Base-by-base conservation (phyloP, 306 rosid genomes). In the Crataegus laevigata region DNA sequence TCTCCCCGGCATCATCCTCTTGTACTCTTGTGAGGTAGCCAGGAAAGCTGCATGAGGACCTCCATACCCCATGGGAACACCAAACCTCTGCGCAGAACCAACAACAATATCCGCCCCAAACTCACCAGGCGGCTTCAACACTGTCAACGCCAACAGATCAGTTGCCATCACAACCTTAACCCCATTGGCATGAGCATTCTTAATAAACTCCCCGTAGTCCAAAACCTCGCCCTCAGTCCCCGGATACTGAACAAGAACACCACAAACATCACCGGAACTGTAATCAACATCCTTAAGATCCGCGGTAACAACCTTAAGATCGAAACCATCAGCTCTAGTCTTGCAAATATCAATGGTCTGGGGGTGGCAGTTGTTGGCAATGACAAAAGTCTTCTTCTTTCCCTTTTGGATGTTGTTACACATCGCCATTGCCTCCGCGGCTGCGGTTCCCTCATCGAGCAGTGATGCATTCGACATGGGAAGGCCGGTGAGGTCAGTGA, bases 391-490 rank as follows among this genome's bases (percentile, higher is more conserved):
- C 78, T 96, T 96, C 82, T 89, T 92, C 93, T 96, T 96, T 40
- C 97, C 96, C 72, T 96, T 96, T 25, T 18, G 89, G 67, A 92
- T 92, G 66, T 96, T 83, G 34, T 92, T 92, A 66, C 99, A 92
- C 99, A 96, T 96, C 1, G 99, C 91, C 99, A 96, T 96, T 60
- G 99, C 99, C 82, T 96, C 99, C 1, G 99, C 98, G 1, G 99
- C 98, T 2, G 99, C 99, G 62, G 99, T 92, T 18, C 98, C 99
- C 83, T 96, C 99, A 83, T 96, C 99, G 29, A 96, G 98, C 84
- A 96, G 82, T 8, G 99, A 96, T 71, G 99, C 99, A 82, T 96
- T 96, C 5, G 99, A 90, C 99, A 96, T 96, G 32, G 99, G 99
- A 3, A 96, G 85, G 45, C 92, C 99, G 25, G 99, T 90, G 42